Base-by-base conservation (phyloP, 2,329 filamentous ascomycete genomes). In the Pyrenophora seminiperda region DNA sequence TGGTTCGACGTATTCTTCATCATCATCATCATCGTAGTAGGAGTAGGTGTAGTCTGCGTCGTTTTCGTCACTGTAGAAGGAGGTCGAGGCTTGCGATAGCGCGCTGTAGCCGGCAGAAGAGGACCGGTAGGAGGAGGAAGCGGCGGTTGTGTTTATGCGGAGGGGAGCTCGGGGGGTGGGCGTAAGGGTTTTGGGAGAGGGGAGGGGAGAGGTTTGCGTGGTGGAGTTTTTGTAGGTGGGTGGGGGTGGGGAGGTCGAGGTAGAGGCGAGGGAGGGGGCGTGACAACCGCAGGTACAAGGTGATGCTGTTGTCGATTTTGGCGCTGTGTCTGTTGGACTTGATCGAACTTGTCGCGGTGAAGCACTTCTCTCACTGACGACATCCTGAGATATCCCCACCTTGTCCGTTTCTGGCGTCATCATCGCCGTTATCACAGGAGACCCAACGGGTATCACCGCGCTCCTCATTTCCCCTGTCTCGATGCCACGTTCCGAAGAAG, bases 161-260 rank as follows among this genome's bases (percentile, higher is more conserved):
- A 63, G 50, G 3, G 53, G 32, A 7, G 52, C 50, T 5, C 30
- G 36, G 9, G 55, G 40, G 40, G 4, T 7, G 55, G 40, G 29
- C 5, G 27, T 5, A 29, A 24, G 2, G 36, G n/a, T n/a, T n/a
- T n/a, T 13, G 6, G 47, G 53, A 3, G 58, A 38, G 4, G 53
- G 37, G 1, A 42, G 24, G 2, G 56, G 54, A 1, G 63, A 55
- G 7, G 68, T 71, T 47, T 71, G 68, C 0, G 64, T 52, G 41
- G 56, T 60, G 9, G 56, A 52, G 30, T 67, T 50, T 24, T 54
- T 32, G 37, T 71, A 71, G 4, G 14, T 42, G 7, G 58, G 33
- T 33, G 20, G 40, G 2, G 15, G 9, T 15, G 29, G 18, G 7
- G 14, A 11, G 7, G 17, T 18, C 9, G 43, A 20, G 19, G 5